Evolutionary conservation across 768 basidiomycete species (phyloP), one percentile per base, ranked within the genome.

Genomic region (Pisolithus tinctorius): DNA sequence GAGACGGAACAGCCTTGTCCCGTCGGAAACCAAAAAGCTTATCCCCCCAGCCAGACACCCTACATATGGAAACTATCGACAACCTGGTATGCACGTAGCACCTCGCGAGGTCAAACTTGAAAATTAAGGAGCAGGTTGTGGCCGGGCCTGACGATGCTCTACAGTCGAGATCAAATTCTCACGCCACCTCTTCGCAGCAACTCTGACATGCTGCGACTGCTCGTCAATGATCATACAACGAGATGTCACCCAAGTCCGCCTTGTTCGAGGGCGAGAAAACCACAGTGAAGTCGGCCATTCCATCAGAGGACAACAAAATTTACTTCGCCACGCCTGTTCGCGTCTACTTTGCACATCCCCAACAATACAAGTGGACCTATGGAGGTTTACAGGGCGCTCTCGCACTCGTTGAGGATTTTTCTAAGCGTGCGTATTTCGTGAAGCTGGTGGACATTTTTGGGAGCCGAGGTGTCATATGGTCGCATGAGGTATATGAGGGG

Each of bases 401-500:
- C 36, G 83, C 83, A 1, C 80, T 95, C 57, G 76, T 80, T 14
- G 70, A 77, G 13, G 84, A 93, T 63, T 79, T 72, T 44, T 64
- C 69, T 2, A 79, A 74, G 48, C 79, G 78, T 26, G 74, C 74
- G 4, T 72, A 82, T 37, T 76, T 75, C 63, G 81, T 96, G 62
- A 82, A 81, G 66, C 72, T 98, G 47, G 87, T 98, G 3, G 95
- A 97, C 67, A 62, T 96, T 16, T 69, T 76, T 57, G 89, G 92
- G 17, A 90, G 89, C 4, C 71, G 92, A 49, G 93, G 92, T 4
- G 79, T 93, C 20, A 81, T 93, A 40, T 99, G 95, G 95, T 83
- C 92, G 52, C 90, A 96, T 57, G 93, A 95, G 65, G 69, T 97
- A 4, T 95, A 93, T 59, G 75, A 86, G 25, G 83, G 82, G 30